Base-by-base conservation (phyloP, 805 yeast genomes). In the Komagataella ulmi region DNA sequence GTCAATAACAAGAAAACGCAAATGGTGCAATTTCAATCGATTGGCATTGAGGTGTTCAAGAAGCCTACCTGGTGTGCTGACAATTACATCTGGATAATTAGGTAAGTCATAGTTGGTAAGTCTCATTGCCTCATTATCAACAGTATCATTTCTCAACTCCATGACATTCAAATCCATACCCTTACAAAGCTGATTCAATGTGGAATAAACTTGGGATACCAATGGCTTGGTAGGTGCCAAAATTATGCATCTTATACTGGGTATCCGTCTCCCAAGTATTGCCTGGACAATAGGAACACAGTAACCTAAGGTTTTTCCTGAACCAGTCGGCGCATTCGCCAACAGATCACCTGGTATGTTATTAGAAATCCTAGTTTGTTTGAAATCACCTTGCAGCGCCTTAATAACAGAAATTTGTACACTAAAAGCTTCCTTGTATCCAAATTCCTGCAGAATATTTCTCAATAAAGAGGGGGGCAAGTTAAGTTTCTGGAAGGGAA, bases 251-350 rank as follows among this genome's bases (percentile, higher is more conserved):
- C 96, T 68, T 3, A 87, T 65, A 50, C 80, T 71, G 1, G 95
- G 90, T 2, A 88, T 88, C 1, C 76, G 69, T 53, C 96, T 74
- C 7, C 68, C 65, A 14, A 73, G 68, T 50, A 91, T 70, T 2
- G 80, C 68, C 54, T 90, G 89, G 2, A 93, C 73, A 6, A 93
- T 75, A 1, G 99, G 98, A 2, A 91, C 74, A 50, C 81, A 74
- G 61, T 91, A 91, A 2, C 97, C 95, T 51, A 93, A 70, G 0
- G 99, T 91, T 63, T 91, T 91, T 60, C 99, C 99, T 0, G 96
- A 85, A 46, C 99, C 99, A 0, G 99, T 91, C 8, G 95, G 79
- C 1, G 99, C 96, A 65, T 91, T 90, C 5, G 91, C 96, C 47
- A 91, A 70, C 17, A 89, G 65, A 65, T 93, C 96, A 21, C 91